phyloP scores from a whole-genome alignment of 2,329 filamentous ascomycete species.

The Akanthomyces muscarius region DNA sequence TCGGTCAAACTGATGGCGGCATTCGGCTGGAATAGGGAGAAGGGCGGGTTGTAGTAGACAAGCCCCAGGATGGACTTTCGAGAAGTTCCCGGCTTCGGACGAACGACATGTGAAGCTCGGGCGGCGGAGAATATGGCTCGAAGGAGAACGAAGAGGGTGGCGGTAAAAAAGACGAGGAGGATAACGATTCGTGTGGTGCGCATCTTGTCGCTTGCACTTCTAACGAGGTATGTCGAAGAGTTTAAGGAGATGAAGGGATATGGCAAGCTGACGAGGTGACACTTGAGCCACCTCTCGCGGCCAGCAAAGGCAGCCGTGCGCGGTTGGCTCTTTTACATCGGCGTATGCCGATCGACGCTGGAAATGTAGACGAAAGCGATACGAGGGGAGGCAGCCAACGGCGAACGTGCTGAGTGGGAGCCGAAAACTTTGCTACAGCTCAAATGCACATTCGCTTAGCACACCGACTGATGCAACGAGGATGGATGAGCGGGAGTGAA shows the following conservation, averaged over 20 bases:
- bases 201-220: conserved; percentile 38
- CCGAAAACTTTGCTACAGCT: conserved; percentile 1
- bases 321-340: conserved; percentile 13
- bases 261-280: conserved; percentile 16
- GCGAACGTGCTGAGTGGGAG: background rate
- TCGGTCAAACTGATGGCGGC: conserved; percentile 95
- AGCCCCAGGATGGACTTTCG: conserved; percentile 38
- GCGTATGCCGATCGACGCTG: conserved; percentile 11
- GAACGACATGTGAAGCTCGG: conserved; percentile 2
- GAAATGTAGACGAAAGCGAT: background rate
- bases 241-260: background rate
- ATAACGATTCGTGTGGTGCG: conserved; percentile 52
- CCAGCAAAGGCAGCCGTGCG: conserved; percentile 13
- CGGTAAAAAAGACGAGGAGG: conserved; percentile 50
- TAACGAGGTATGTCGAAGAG: background rate
- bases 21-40: conserved; percentile 89
- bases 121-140: conserved; percentile 43
- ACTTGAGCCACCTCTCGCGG: conserved; percentile 13
- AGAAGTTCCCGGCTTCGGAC: conserved; percentile 9
- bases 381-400: background rate
- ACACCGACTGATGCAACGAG: background rate
- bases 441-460: background rate
- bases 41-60: conserved; percentile 70
- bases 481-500: background rate
- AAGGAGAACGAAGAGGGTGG: conserved; percentile 52